These are phyloP conservation scores for Kuraishia molischiana DNA, from an alignment of 805 yeast genomes.

Conservation along the genomic window DNA sequence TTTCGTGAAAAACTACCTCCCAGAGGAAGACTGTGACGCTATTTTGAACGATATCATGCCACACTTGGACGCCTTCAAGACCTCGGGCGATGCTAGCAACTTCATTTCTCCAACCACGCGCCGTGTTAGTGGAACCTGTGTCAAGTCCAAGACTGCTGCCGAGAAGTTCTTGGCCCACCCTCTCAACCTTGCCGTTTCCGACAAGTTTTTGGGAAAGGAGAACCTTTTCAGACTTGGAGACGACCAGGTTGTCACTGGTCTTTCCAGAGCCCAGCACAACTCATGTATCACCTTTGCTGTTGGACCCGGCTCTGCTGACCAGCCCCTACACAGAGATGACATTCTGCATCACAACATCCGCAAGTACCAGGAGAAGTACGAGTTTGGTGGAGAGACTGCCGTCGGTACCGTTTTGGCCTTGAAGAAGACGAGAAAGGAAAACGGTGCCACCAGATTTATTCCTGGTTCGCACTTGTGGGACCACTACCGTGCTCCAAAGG, in stretches of 20 bases:
- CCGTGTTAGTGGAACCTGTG: conserved; percentile 12
- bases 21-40: conserved; percentile 5
- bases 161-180: conserved; percentile 9
- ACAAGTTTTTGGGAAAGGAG: conserved; percentile 11
- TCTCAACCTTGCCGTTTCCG: conserved; percentile 9
- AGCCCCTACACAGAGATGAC: conserved; percentile 16
- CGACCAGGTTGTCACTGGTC: conserved; percentile 9
- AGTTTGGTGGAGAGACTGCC: conserved; percentile 11
- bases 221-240: conserved; percentile 14
- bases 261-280: conserved; percentile 10
- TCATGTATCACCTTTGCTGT: conserved; percentile 12
- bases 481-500: conserved; percentile 12
- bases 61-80: conserved; percentile 9
- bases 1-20: conserved; percentile 10
- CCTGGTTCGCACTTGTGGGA: conserved; percentile 25
- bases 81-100: neutral
- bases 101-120: conserved; percentile 8
- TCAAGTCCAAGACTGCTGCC: conserved; percentile 12
- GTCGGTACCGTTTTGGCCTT: conserved; percentile 13
- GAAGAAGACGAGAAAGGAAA: conserved; percentile 11
- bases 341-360: conserved; percentile 13
- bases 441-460: conserved; percentile 22
- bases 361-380: conserved; percentile 7
- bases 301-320: conserved; percentile 15
- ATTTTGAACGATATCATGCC: conserved; percentile 12